These are phyloP conservation scores for Phialophora tarda DNA, from an alignment of 2,329 filamentous ascomycete species.

Conservation along the genomic window DNA sequence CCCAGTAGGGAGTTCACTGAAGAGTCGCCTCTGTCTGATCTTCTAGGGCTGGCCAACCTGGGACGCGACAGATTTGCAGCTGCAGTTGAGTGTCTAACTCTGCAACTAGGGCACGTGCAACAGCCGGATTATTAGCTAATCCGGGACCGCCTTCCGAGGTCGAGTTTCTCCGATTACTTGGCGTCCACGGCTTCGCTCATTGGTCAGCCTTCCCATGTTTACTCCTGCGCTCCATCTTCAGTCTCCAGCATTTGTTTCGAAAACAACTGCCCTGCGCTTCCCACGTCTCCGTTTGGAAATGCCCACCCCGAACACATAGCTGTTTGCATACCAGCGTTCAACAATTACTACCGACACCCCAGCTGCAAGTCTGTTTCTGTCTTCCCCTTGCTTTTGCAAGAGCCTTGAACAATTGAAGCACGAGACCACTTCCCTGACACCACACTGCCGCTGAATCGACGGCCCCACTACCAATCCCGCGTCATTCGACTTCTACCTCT, in stretches of 20 bases:
- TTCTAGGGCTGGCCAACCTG: conserved; percentile 15
- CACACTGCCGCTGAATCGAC: no score
- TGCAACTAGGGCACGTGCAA: conserved; percentile 9
- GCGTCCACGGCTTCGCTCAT: conserved; percentile 9
- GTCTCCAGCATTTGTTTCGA: conserved; percentile 9
- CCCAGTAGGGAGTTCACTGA: conserved; percentile 3
- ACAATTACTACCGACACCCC: background rate
- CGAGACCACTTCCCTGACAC: conserved; percentile 24
- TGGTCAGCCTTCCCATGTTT: conserved; percentile 19
- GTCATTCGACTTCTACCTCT: background rate
- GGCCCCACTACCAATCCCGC: background rate
- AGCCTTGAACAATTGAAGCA: conserved; percentile 18
- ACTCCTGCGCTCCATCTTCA: conserved; percentile 11
- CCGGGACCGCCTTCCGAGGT: conserved; percentile 13
- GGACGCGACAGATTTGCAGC: conserved; percentile 20
- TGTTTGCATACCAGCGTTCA: background rate
- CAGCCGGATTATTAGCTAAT: conserved; percentile 15
- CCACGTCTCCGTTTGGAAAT: background rate
- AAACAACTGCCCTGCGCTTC: conserved; percentile 6
- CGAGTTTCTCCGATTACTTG: conserved; percentile 7
- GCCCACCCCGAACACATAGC: background rate
- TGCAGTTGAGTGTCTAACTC: conserved; percentile 2
- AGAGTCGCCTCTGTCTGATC: conserved; percentile 8
- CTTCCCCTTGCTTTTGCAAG: background rate
- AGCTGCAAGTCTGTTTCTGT: background rate